phyloP scores from a whole-genome alignment of 1,139 yeast genomes.

The Nakaseomyces nivariensis region DNA sequence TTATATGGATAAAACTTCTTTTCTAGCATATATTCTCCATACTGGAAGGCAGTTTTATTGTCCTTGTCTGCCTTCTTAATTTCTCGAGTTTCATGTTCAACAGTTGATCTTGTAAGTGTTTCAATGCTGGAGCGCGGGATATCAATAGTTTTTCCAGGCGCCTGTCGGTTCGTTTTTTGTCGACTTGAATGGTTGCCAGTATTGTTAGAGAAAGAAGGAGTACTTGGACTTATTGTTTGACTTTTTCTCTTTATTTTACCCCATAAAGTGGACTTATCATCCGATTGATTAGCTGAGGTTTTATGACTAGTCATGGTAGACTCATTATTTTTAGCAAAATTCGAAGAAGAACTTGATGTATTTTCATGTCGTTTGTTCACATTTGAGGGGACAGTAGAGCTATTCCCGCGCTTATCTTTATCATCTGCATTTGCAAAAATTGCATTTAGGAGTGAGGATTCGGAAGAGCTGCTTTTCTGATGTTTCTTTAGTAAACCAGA shows the following conservation, averaged over 20 bases:
- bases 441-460: conserved; percentile 36
- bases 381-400: background rate
- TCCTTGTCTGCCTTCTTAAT: background rate
- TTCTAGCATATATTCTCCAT: conserved; percentile 19
- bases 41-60: background rate
- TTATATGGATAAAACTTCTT: conserved; percentile 31
- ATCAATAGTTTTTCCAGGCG: background rate
- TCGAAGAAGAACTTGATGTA: background rate
- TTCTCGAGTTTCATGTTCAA: background rate
- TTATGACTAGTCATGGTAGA: conserved; percentile 7
- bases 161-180: background rate
- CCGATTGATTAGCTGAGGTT: conserved; percentile 9
- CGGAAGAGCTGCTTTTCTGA: conserved; percentile 48
- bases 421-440: conserved; percentile 22
- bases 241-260: conserved; percentile 24
- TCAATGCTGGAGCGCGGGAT: background rate
- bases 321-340: background rate
- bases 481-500: conserved; percentile 50
- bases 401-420: conserved; percentile 3
- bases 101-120: background rate
- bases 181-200: background rate
- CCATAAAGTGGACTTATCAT: conserved; percentile 25
- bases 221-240: conserved; percentile 10
- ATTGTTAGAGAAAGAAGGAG: background rate
- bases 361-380: background rate